Base-by-base conservation (phyloP, 2,329 filamentous ascomycete species). In the Hymenoscyphus fructigenus region DNA sequence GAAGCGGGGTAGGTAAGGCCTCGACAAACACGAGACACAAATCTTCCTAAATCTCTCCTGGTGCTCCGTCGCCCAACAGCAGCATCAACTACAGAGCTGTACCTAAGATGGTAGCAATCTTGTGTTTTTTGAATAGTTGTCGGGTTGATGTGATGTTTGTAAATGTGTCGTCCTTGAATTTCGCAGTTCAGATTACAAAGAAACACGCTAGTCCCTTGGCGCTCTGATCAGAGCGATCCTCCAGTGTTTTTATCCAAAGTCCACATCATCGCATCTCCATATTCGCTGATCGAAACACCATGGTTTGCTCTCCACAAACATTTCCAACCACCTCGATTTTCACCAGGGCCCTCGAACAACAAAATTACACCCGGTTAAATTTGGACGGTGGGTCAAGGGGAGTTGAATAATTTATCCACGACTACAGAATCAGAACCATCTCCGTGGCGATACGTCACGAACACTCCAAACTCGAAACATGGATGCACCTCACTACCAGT, bases 401-500 rank as follows among this genome's bases (percentile, higher is more conserved):
- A 9, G 36, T 38, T 38, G 36, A 38, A 38, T 38, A 12, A 38
- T 38, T 38, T 38, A 38, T 15, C 36, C 36, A 38, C 36, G 36
- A 38, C 36, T 3, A 38, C 36, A 38, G 36, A 38, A 38, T 17
- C 36, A 38, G 36, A 17, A 15, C 14, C 47, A 53, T 53, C 47
- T 53, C 20, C 9, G 9, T 53, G 47, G n/a, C 47, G 12, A 53
- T 38, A 26, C 47, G 47, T 53, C 47, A 53, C 20, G 47, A 53
- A 53, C 47, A 26, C 20, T 10, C n/a, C 47, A 23, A 53, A 53
- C 47, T 53, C 47, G 47, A 53, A 53, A 53, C 47, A 53, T 53
- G 20, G 41, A 53, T 26, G 47, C n/a, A 53, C 20, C 47, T 53
- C 47, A 53, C 23, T 53, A 53, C 23, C 47, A 26, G 20, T 53